Conservation (phyloP, 768 basidiomycete species). For the Boletus sp. region DNA sequence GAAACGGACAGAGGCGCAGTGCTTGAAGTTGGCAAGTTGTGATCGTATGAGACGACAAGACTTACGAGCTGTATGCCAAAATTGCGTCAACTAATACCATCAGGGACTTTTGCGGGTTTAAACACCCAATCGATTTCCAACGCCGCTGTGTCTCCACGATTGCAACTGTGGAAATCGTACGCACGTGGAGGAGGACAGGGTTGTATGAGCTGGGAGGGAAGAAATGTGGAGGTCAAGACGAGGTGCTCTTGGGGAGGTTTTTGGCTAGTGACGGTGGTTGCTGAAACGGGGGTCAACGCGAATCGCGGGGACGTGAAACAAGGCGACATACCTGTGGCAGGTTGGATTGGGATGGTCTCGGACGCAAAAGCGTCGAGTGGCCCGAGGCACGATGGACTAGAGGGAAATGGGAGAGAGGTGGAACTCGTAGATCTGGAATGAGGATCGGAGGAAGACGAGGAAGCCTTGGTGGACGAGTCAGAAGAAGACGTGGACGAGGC, state of each 20-base stretch:
- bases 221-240: constrained; percentile 50
- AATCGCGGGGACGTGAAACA: background rate
- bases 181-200: constrained; percentile 20
- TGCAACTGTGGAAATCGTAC: constrained; percentile 20
- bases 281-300: constrained; percentile 8
- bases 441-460: constrained; percentile 22
- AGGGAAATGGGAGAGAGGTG: constrained; percentile 28
- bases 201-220: constrained; percentile 44
- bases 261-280: constrained; percentile 1
- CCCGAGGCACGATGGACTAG: constrained; percentile 7
- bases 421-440: constrained; percentile 23
- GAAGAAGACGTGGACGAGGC: constrained; percentile 28
- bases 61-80: too few relatives aligned
- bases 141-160: constrained; percentile 8
- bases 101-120: too few relatives aligned
- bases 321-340: background rate
- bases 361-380: background rate
- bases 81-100: too few relatives aligned
- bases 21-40: too few relatives aligned
- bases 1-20: too few relatives aligned
- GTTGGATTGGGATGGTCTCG: background rate
- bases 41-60: too few relatives aligned
- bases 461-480: constrained; percentile 22
- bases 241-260: constrained; percentile 25
- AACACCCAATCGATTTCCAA: constrained; percentile 45